phyloP scores from a whole-genome alignment of 148 eudicot species.

The Dianthus caryophyllus region DNA sequence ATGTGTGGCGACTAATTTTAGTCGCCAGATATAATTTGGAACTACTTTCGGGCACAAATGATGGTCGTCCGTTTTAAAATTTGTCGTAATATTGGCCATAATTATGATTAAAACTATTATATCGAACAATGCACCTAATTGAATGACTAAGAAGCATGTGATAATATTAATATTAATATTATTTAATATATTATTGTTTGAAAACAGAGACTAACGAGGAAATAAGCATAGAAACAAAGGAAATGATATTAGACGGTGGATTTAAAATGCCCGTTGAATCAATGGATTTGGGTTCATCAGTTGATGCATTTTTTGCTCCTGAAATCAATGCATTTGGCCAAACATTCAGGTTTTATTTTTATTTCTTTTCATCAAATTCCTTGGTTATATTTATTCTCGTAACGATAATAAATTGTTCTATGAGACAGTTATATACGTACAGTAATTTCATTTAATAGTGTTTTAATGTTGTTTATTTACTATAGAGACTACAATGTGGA shows the following conservation, averaged over 20 bases:
- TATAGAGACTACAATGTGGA: constrained; percentile 52
- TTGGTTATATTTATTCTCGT: background rate
- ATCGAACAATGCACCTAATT: too few relatives aligned
- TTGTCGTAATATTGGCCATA: too few relatives aligned
- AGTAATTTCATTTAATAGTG: too few relatives aligned
- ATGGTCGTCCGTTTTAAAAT: too few relatives aligned
- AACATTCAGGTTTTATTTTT: constrained; percentile 37
- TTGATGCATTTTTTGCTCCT: constrained; percentile 36
- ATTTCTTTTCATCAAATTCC: background rate
- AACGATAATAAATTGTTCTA: background rate
- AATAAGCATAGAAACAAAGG: constrained; percentile 12
- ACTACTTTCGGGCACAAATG: too few relatives aligned
- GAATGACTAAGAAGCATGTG: too few relatives aligned
- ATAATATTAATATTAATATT: background rate
- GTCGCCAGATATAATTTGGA: too few relatives aligned
- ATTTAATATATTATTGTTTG: background rate
- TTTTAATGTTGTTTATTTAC: constrained; percentile 18
- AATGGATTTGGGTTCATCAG: constrained; percentile 8
- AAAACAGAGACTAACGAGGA: constrained; percentile 19
- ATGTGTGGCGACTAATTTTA: too few relatives aligned
- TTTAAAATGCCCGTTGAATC: constrained; percentile 21
- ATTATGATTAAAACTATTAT: too few relatives aligned
- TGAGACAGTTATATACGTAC: too few relatives aligned
- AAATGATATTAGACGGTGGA: constrained; percentile 27
- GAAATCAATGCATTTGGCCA: constrained; percentile 50